phyloP scores from a whole-genome alignment of 192 early-diverging fungal species.

The Podila horticola region DNA sequence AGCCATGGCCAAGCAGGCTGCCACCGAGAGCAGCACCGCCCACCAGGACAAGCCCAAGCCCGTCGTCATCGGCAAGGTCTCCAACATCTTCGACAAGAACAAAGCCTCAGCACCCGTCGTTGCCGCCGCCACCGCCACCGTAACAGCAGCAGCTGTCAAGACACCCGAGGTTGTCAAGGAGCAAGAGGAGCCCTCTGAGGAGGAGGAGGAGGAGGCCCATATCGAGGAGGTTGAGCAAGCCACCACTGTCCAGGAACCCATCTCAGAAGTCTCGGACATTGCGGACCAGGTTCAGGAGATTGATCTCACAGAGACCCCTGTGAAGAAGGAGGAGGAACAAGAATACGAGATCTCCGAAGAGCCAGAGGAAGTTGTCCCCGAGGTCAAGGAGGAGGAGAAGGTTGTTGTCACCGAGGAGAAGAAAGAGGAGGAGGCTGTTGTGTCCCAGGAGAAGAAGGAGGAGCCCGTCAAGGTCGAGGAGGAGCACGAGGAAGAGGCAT shows the following conservation, averaged over 20 bases:
- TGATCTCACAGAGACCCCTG: conserved; percentile 16
- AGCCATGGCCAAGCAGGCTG: conserved; percentile 43
- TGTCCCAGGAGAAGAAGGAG: conserved; percentile 1
- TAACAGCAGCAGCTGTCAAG: background rate
- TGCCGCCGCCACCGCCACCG: background rate
- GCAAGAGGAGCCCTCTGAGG: conserved; percentile 10
- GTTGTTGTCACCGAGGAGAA: background rate
- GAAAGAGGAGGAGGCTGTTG: background rate
- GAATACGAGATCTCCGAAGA: conserved; percentile 1
- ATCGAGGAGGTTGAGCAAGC: background rate
- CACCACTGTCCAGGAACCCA: conserved; percentile 8
- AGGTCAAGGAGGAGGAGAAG: background rate
- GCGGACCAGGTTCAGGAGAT: conserved; percentile 24
- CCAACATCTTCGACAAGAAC: background rate
- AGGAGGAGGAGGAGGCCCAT: conserved; percentile 1
- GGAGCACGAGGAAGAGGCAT: conserved; percentile 10
- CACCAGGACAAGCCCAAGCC: conserved; percentile 38
- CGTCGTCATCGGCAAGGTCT: conserved; percentile 11
- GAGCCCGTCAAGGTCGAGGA: background rate
- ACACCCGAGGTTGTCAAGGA: conserved; percentile 17
- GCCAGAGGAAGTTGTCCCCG: background rate
- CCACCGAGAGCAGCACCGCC: conserved; percentile 10
- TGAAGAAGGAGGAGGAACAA: conserved; percentile 24
- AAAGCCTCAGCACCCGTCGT: background rate
- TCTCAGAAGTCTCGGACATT: conserved; percentile 10